Evolutionary conservation across 2,329 filamentous ascomycete species (phyloP).

Genomic region (Metarhizium guizhouense): DNA sequence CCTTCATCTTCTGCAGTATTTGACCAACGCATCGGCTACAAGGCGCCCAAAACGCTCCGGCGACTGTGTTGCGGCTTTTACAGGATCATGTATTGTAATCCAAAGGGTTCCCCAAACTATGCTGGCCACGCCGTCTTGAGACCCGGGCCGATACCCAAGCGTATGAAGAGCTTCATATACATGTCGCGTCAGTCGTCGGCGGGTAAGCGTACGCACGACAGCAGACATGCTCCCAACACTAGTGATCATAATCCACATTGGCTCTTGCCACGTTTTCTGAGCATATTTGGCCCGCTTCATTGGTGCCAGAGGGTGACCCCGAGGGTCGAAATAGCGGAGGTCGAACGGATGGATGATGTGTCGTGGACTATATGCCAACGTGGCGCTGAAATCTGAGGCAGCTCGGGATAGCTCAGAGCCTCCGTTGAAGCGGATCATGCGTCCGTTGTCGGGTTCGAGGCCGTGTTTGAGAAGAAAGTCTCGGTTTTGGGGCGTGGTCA

Average conservation of each 20-base stretch:
- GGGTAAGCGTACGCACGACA: conserved; percentile 17
- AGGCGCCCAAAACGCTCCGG: conserved; percentile 12
- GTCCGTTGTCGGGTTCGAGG: conserved; percentile 15
- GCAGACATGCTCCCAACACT: conserved; percentile 5
- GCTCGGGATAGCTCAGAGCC: conserved; percentile 8
- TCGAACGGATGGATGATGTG: conserved; percentile 26
- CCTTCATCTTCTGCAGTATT: conserved; percentile 4
- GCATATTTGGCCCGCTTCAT: conserved; percentile 18
- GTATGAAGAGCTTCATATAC: conserved; percentile 19
- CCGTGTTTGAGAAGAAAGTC: conserved; percentile 17
- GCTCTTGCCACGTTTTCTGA: conserved; percentile 15
- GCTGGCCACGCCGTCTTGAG: conserved; percentile 5
- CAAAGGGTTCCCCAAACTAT: conserved; percentile 18
- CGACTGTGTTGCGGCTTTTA: conserved; percentile 9
- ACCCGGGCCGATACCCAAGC: conserved; percentile 13
- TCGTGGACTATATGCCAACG: conserved; percentile 15
- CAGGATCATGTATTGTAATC: conserved; percentile 12
- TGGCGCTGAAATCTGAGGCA: conserved; percentile 12
- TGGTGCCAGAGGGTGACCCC: conserved; percentile 22
- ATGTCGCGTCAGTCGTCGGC: conserved; percentile 16
- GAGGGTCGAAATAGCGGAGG: conserved; percentile 21
- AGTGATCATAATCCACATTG: conserved; percentile 24
- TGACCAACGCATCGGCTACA: conserved; percentile 9
- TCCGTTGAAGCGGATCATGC: conserved; percentile 7
- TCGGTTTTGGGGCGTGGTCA: conserved; percentile 18